Base-by-base conservation (phyloP, 495 filamentous ascomycete genomes). In the Podospora australis region DNA sequence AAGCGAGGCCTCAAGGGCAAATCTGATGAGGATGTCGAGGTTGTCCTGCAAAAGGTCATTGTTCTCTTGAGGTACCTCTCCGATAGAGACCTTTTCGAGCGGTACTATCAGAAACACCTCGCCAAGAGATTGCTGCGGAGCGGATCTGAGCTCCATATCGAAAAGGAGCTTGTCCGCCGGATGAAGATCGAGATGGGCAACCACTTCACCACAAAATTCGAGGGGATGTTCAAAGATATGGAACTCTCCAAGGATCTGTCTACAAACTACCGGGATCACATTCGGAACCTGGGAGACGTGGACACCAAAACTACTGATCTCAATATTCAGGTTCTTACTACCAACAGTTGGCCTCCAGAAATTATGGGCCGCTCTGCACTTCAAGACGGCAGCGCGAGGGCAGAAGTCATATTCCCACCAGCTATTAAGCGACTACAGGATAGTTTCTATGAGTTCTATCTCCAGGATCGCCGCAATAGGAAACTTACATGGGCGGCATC, bases 181-280 rank as follows among this genome's bases (percentile, higher is more conserved):
- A 94, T 99, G 87, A 96, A 95, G 70, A 76, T 90, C 54, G 90
- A 96, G 64, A 79, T 97, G 39, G 92, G 92, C 24, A 95, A 95
- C 54, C 80, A 86, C 41, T 99, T 99, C 64, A 97, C 94, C 0
- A 70, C 80, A 54, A 91, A 92, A 56, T 77, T 97, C 20, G 92
- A 99, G 60, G 80, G 88, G 44, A 99, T 99, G 92, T 99, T 99
- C 66, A 95, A 86, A 65, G 92, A 99, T 59, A 96, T 99, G 85
- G 77, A 84, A 17, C 73, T 90, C 6, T 95, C 89, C 0, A 84
- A 87, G 49, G 94, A 96, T 44, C 71, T 96, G n/a, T 86, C 82
- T 0, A 63, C 79, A 2, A 79, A 75, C 40, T 96, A 89, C 68
- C 83, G 84, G 45, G 71, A 75, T 6, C 78, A 94, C 50, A 77